Evolutionary conservation across 106 monocot genomes (phyloP), one percentile per base, ranked within the genome.

Genomic region (Narthecium ossifragum): DNA sequence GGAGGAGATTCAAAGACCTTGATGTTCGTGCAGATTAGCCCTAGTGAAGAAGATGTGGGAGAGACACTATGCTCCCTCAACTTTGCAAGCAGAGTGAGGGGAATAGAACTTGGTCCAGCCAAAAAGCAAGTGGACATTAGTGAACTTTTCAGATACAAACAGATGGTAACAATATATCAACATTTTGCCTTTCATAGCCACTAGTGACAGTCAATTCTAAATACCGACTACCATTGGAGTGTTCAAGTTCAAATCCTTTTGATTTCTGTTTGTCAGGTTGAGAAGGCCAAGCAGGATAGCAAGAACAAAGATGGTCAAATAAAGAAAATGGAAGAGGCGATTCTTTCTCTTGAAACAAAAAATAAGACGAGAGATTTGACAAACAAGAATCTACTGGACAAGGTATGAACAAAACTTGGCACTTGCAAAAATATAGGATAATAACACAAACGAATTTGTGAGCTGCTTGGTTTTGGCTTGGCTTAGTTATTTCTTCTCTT

Each of bases 11-110:
- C 93, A 6, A 93, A 93, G 66, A 74, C 79, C 20, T 71, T 88
- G 61, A 88, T 88, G 93, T 88, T 93, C 67, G 82, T 94, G 28
- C 93, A 94, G 64, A 86, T 94, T 13, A 94, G 93, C 60, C 88
- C 89, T 15, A 82, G 71, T 27, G 89, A 94, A 49, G 70, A 80
- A 58, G 93, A 94, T 71, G 69, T 80, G 1, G 71, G 77, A 8
- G 93, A 94, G 69, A 94, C 79, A 28, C 49, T 94, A 36, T 89
- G 93, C 64, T 94, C 93, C 2, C 69, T 94, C 46, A 94, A 94
- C 68, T 94, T 94, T 75, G 89, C 93, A 51, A 94, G 82, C 30
- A 85, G 93, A 69, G 93, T 89, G 26, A 82, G 85, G 59, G 93
- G 89, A 61, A 73, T 89, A 61, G 93, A 94, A 51, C 88, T 93